Percentiles rank a stretch among this genome's conserved stretches.
phyloP scores from a whole-genome alignment of 148 eudicot genomes.

The Vaccinium corymbosum region DNA sequence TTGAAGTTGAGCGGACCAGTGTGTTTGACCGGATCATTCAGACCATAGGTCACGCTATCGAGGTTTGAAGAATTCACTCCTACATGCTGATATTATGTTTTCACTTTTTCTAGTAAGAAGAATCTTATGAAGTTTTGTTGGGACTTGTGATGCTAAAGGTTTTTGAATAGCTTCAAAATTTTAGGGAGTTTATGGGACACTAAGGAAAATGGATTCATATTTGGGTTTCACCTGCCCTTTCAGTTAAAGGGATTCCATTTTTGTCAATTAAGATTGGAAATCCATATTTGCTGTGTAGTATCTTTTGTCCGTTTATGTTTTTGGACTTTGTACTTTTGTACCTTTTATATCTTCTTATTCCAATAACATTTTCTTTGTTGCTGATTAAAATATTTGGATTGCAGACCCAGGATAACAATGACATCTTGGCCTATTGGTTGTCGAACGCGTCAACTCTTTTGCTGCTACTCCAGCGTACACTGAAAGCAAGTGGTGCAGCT shows the following conservation, averaged over 20 bases:
- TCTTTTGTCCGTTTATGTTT: neutral
- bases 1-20: constrained; percentile 93
- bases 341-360: neutral
- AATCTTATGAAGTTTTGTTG: constrained; percentile 9
- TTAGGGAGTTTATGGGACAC: neutral
- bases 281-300: neutral
- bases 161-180: neutral
- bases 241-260: neutral
- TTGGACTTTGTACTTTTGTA: neutral
- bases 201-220: neutral
- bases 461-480: constrained; percentile 83
- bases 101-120: neutral
- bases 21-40: constrained; percentile 91
- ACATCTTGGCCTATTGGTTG: constrained; percentile 85
- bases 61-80: constrained; percentile 44
- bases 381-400: constrained; percentile 15
- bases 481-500: constrained; percentile 92
- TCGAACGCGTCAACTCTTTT: constrained; percentile 92
- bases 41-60: constrained; percentile 85
- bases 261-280: neutral
- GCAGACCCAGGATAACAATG: constrained; percentile 90
- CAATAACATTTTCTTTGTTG: neutral
- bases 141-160: neutral
- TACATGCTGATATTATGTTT: neutral
- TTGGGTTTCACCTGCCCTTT: neutral